Evolutionary conservation across 805 yeast genomes (phyloP).

Genomic region (Saccharomycopsis sp.): DNA sequence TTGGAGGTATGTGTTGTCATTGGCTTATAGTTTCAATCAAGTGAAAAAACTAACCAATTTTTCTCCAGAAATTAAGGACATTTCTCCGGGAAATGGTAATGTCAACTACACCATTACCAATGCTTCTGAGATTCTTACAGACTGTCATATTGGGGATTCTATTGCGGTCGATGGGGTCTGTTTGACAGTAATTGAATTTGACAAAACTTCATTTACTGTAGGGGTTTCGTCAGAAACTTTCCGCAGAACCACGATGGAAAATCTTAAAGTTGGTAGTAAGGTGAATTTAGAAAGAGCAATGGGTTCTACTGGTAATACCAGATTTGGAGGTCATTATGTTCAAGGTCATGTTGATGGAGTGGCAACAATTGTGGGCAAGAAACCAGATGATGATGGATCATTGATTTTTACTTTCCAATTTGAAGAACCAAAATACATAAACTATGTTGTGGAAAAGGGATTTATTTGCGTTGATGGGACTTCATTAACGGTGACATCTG

Average conservation of each 20-base stretch:
- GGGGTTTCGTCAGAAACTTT: constrained; percentile 92
- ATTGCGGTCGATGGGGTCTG: constrained; percentile 86
- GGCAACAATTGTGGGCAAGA: constrained; percentile 47
- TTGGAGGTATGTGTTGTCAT: constrained; percentile 1
- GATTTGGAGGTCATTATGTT: constrained; percentile 96
- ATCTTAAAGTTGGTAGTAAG: constrained; percentile 41
- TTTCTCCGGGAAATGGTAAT: constrained; percentile 6
- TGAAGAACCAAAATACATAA: constrained; percentile 24
- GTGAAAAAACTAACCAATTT: not conserved
- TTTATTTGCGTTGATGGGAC: constrained; percentile 91
- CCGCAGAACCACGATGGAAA: constrained; percentile 66
- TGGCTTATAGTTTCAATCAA: not conserved
- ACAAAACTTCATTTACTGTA: constrained; percentile 55
- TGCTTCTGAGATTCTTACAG: constrained; percentile 40
- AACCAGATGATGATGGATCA: constrained; percentile 65
- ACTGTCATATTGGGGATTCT: constrained; percentile 89
- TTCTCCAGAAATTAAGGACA: not conserved
- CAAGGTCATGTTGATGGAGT: constrained; percentile 96
- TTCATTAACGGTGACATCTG: constrained; percentile 77
- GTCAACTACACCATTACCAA: constrained; percentile 2
- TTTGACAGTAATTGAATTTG: constrained; percentile 81
- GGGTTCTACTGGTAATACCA: constrained; percentile 32
- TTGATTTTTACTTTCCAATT: constrained; percentile 64
- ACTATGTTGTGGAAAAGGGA: constrained; percentile 89
- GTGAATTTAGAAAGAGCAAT: constrained; percentile 94